A percentile compares a stretch with the other conserved stretches of the same genome.
These are phyloP conservation scores for Pholiota adiposa DNA, from an alignment of 1,284 basidiomycete species.

Conservation along the genomic window DNA sequence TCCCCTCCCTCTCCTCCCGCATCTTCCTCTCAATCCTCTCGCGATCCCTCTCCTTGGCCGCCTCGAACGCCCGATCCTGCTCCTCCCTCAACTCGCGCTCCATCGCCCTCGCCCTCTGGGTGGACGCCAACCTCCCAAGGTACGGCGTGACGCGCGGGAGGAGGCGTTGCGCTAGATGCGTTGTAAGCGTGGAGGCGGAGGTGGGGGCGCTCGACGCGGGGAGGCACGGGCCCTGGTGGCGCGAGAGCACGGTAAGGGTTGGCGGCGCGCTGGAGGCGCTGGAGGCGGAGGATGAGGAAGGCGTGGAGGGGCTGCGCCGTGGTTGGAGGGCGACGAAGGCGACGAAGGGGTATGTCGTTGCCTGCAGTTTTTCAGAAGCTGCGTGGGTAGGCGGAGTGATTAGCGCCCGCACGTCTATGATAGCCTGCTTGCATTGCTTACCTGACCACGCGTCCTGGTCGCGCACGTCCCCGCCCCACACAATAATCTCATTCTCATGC, in stretches of 20 bases:
- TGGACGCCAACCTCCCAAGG: slow-evolving; percentile 59
- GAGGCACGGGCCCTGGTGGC: slow-evolving; percentile 71
- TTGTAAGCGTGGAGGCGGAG: slow-evolving; percentile 62
- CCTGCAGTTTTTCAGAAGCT: slow-evolving; percentile 87
- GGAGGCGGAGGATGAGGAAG: slow-evolving; percentile 34
- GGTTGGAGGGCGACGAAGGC: slow-evolving; percentile 91
- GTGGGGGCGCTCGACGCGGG: slow-evolving; percentile 47
- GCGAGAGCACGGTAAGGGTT: slow-evolving; percentile 78
- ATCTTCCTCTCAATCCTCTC: slow-evolving; percentile 64
- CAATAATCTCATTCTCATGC: slow-evolving; percentile 71
- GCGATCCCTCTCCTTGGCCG: slow-evolving; percentile 69
- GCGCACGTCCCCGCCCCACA: slow-evolving; percentile 84
- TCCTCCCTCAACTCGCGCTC: slow-evolving; percentile 77
- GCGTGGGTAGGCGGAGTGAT: too few species aligned
- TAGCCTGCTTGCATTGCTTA: too few species aligned
- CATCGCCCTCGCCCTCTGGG: slow-evolving; percentile 55
- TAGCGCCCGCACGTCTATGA: too few species aligned
- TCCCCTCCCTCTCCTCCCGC: slow-evolving; percentile 27
- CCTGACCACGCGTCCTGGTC: slow-evolving; percentile 86
- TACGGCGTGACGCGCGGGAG: slow-evolving; percentile 81
- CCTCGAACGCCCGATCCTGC: slow-evolving; percentile 81
- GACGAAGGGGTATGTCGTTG: slow-evolving; percentile 91
- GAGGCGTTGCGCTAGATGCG: slow-evolving; percentile 71
- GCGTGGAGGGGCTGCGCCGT: slow-evolving; percentile 41
- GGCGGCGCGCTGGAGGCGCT: slow-evolving; percentile 42